Conservation (phyloP, 2,329 filamentous ascomycete species). For the Orbilia oligospora region DNA sequence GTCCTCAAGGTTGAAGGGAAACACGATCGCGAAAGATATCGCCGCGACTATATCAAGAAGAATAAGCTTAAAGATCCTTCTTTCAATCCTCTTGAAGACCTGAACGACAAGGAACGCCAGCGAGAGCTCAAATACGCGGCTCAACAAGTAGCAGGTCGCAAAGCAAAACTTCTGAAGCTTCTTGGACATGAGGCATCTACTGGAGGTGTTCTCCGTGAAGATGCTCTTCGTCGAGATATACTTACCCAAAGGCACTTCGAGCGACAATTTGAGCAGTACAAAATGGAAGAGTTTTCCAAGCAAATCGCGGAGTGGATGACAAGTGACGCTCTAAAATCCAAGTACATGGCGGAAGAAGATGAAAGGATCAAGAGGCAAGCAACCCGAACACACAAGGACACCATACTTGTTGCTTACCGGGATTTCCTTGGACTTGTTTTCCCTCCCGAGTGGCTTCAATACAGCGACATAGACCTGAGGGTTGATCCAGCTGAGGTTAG, state of each 20-base stretch:
- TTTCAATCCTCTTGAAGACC: conserved; percentile 24
- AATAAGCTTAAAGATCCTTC: not conserved
- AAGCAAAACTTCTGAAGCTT: conserved; percentile 23
- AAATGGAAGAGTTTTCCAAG: not conserved
- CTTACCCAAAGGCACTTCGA: conserved; percentile 5
- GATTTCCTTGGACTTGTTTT: conserved; percentile 13
- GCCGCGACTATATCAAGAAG: conserved; percentile 1
- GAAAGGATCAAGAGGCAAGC: not conserved
- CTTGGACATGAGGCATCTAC: conserved; percentile 13
- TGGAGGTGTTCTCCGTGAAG: not conserved
- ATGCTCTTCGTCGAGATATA: not conserved
- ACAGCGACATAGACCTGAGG: not conserved
- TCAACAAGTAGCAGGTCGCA: not conserved
- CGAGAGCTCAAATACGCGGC: conserved; percentile 13
- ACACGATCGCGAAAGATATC: not conserved
- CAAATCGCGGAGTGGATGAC: not conserved
- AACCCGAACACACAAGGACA: not conserved
- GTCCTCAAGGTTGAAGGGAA: not conserved
- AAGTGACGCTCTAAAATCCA: not conserved
- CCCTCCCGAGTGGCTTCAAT: not conserved
- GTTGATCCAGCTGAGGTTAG: not conserved
- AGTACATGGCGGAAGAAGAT: not conserved
- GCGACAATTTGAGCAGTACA: conserved; percentile 1
- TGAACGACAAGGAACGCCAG: conserved; percentile 1
- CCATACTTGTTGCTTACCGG: not conserved